phyloP scores from a whole-genome alignment of 345 rosid species.

The Camelina sativa region DNA sequence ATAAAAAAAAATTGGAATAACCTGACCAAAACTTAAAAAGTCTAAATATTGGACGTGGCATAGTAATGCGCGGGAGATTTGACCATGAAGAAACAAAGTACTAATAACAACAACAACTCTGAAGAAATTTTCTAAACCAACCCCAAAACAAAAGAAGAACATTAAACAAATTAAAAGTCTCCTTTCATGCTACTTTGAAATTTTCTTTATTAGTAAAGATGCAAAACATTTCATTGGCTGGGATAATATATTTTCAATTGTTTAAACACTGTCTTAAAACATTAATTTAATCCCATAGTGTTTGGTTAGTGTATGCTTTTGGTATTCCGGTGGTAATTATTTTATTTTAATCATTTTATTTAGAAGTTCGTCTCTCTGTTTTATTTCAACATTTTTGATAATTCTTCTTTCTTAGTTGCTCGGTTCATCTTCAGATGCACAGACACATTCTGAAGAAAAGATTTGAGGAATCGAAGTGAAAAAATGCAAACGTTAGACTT shows the following conservation, averaged over 20 bases:
- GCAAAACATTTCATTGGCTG: neutral
- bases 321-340: slow-evolving; percentile 2
- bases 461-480: slow-evolving; percentile 13
- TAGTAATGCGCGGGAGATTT: slow-evolving; percentile 33
- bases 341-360: neutral
- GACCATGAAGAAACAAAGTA: slow-evolving; percentile 23
- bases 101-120: neutral
- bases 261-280: neutral
- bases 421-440: neutral
- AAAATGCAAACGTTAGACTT: slow-evolving; percentile 40
- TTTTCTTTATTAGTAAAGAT: slow-evolving; percentile 8
- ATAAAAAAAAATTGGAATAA: neutral
- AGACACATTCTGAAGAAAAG: neutral
- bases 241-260: neutral
- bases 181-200: slow-evolving; percentile 35
- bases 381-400: slow-evolving; percentile 16
- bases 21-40: slow-evolving; percentile 18
- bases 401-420: neutral
- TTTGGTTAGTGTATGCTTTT: slow-evolving; percentile 29
- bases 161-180: slow-evolving; percentile 21
- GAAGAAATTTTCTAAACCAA: slow-evolving; percentile 4
- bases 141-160: neutral
- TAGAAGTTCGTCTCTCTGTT: slow-evolving; percentile 3
- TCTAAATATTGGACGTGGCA: slow-evolving; percentile 23
- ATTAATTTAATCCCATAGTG: neutral